Conservation (phyloP, 441 rosid genomes). For the Hura crepitans region DNA sequence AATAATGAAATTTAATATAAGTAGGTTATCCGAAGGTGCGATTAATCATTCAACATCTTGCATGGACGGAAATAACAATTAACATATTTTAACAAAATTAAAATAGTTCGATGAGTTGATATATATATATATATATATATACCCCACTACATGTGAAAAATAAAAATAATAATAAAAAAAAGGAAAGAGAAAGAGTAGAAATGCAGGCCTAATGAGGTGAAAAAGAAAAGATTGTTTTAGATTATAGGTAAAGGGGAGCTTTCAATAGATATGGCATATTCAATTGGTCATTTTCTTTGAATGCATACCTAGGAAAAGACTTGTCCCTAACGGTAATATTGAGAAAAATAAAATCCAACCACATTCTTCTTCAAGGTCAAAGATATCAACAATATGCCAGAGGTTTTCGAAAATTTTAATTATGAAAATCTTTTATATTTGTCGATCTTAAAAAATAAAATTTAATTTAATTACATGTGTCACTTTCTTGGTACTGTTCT, state of each 20-base stretch:
- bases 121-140: no score
- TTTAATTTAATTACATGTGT: no score
- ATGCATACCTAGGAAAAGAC: neutral
- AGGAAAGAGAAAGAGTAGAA: neutral
- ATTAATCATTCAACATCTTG: no score
- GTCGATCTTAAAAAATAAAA: no score
- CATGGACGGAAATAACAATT: no score
- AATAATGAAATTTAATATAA: no score
- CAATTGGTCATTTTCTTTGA: neutral
- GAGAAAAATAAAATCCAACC: neutral
- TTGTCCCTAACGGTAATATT: neutral
- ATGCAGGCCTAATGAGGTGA: neutral
- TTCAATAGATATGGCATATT: conserved; percentile 22
- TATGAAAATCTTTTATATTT: neutral
- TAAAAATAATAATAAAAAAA: no score
- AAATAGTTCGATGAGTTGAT: no score
- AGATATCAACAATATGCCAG: neutral
- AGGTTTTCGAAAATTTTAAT: neutral
- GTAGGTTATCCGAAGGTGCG: no score
- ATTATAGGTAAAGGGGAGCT: conserved; percentile 27
- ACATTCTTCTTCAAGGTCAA: neutral
- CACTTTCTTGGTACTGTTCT: no score
- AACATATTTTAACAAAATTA: no score
- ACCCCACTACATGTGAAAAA: conserved; percentile 4
- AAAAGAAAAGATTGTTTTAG: conserved; percentile 11